Evolutionary conservation across 495 filamentous ascomycete genomes (phyloP), one percentile per base, ranked within the genome.

Genomic region (Cudoniella acicularis): DNA sequence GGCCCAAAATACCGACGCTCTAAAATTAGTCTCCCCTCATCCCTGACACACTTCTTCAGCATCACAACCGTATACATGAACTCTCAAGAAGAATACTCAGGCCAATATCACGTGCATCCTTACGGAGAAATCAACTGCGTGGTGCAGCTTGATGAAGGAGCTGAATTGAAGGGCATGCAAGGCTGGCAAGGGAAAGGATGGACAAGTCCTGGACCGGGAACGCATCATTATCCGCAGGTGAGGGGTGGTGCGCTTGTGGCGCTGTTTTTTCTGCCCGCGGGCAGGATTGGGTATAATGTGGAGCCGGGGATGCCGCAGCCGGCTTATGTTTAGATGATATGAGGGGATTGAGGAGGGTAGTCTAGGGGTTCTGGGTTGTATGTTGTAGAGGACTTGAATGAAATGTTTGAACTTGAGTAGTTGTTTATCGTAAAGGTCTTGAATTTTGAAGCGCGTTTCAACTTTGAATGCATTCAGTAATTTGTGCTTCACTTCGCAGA

Each of bases 11-110:
- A 79, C 54, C 75, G 77, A 2, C 74, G 76, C 6, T 69, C 71
- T 45, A 72, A 73, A 46, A 69, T 80, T 40, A 49, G 62, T 27
- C 50, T 69, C 10, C 77, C 77, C 0, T 62, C 62, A 10, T 54
- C 63, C n/a, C 62, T 69, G 21, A 79, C 65, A 11, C 71, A 70
- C 10, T 78, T 67, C 56, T 74, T 78, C 66, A 74, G 71, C 55
- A 77, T 80, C 61, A 79, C 76, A 18, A 73, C 75, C 1, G 76
- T 80, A n/a, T 80, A 78, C 60, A 78, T 80, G 71, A 66, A 76
- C 17, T 71, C 67, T 47, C 40, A 72, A 11, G 69, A 70, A 11
- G 73, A 64, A 25, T 78, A 68, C 56, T 61, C 65, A 9, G 77
- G 77, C 6, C 75, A 77, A 51, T 75, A 79, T 48, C 74, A 77